Evolutionary conservation across 2,329 filamentous ascomycete species (phyloP), one percentile per base, ranked within the genome.

Genomic region (Fusarium drepaniforme): DNA sequence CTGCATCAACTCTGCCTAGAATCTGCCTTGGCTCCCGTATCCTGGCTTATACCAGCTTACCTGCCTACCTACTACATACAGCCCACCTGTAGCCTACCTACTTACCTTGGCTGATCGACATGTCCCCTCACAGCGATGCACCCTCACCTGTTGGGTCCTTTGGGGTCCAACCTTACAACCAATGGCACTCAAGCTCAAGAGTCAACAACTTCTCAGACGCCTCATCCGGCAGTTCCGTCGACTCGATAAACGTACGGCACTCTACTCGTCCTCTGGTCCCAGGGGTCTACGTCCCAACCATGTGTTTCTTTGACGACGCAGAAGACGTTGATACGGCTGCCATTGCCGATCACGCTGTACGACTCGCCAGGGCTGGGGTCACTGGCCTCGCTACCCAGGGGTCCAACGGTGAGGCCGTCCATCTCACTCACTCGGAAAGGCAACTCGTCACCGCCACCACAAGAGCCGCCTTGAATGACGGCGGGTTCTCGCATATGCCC

Each of bases 381-480:
- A 89, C 92, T 18, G 93, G 93, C 23, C 87, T 96, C 57, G 92
- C 93, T 59, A 94, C 92, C 13, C 93, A 95, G 81, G 94, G 94
- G 57, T 94, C 92, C 80, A 96, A 96, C 80, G 94, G 94, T 78
- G 94, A 97, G 85, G 93, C 94, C 9, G 93, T 95, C 15, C 93
- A 95, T 80, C 88, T 96, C 38, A 91, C 91, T 51, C 92, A 92
- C 77, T 85, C 88, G 28, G 94, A 96, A 84, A 90, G 93, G 69
- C 88, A 89, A 58, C 84, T 90, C 62, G 90, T 96, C 77, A 95
- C 93, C 8, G 85, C 85, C 61, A 90, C 92, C 38, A 95, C 93
- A 2, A 91, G 94, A 46, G 87, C 89, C 71, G 93, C 93, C 16
- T 87, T 96, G 53, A 89, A 94, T 80, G 75, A 75, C 30, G 89